Percentiles rank a stretch among this genome's conserved stretches.
phyloP scores from a whole-genome alignment of 2,329 filamentous ascomycete species.

The Cytospora paraplurivora region DNA sequence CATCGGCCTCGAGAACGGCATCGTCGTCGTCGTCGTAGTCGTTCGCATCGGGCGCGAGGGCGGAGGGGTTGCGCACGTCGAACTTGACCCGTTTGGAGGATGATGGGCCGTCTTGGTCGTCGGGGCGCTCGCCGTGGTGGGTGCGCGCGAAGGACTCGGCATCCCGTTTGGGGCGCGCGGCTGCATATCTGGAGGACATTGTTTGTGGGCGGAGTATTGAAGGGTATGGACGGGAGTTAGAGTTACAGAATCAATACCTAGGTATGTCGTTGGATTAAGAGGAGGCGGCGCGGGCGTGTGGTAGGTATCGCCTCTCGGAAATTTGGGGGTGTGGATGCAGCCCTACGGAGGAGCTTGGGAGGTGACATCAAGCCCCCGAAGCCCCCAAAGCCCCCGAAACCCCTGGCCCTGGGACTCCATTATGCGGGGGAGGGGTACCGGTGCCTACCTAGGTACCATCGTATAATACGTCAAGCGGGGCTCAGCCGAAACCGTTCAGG shows the following conservation, averaged over 20 bases:
- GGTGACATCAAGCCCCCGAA: not conserved
- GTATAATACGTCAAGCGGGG: not conserved
- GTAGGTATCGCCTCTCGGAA: not conserved
- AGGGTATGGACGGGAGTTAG: too few relatives aligned
- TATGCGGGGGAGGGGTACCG: not conserved
- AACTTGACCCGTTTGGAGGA: constrained; percentile 81
- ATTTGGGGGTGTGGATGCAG: constrained; percentile 18
- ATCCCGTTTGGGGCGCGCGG: constrained; percentile 78
- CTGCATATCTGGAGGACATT: constrained; percentile 62
- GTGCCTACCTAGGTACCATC: not conserved
- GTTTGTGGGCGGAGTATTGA: too few relatives aligned
- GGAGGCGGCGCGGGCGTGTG: not conserved
- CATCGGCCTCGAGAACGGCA: constrained; percentile 82
- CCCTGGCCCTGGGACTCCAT: not conserved
- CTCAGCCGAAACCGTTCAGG: not conserved
- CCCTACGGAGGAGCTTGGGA: constrained; percentile 1
- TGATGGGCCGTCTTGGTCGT: constrained; percentile 36
- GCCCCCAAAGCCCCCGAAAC: too few relatives aligned
- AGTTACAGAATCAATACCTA: not conserved
- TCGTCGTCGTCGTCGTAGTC: constrained; percentile 64
- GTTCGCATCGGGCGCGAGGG: constrained; percentile 78
- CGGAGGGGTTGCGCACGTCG: constrained; percentile 91
- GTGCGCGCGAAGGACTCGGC: constrained; percentile 79
- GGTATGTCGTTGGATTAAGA: not conserved
- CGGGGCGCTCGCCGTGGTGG: constrained; percentile 61